Evolutionary conservation across 805 yeast genomes (phyloP).

Genomic region (Pichia deserticola): DNA sequence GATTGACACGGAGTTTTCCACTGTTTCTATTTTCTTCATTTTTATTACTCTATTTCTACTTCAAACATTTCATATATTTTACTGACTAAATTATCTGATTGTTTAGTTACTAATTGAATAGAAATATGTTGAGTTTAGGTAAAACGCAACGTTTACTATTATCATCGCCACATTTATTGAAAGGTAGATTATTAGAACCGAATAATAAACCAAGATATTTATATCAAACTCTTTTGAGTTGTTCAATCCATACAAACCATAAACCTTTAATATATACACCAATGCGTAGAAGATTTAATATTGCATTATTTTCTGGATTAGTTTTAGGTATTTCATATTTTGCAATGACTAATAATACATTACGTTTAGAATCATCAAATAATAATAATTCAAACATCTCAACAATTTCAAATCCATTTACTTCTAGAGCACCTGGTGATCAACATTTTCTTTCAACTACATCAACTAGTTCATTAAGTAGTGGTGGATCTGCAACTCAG

Average conservation of each 20-base stretch:
- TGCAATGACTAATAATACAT: conserved; percentile 22
- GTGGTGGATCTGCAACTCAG: conserved; percentile 31
- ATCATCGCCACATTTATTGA: too few species aligned
- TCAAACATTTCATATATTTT: too few species aligned
- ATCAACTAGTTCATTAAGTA: conserved; percentile 32
- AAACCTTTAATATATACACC: conserved; percentile 8
- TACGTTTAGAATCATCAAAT: conserved; percentile 24
- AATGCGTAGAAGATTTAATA: conserved; percentile 26
- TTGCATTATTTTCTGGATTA: conserved; percentile 28
- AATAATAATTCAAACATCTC: conserved; percentile 5
- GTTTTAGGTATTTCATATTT: conserved; percentile 28
- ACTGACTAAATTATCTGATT: too few species aligned
- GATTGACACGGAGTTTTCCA: too few species aligned
- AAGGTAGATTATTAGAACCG: neutral
- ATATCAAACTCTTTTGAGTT: neutral
- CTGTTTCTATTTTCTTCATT: too few species aligned
- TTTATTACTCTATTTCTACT: too few species aligned
- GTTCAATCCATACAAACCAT: conserved; percentile 4
- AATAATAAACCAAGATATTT: neutral
- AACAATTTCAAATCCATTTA: neutral
- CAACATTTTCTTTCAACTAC: conserved; percentile 32
- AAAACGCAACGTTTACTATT: neutral
- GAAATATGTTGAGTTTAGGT: too few species aligned
- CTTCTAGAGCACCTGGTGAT: neutral
- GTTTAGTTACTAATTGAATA: too few species aligned